Evolutionary conservation across 2,329 filamentous ascomycete species (phyloP).

Genomic region (Xylariales sp.): DNA sequence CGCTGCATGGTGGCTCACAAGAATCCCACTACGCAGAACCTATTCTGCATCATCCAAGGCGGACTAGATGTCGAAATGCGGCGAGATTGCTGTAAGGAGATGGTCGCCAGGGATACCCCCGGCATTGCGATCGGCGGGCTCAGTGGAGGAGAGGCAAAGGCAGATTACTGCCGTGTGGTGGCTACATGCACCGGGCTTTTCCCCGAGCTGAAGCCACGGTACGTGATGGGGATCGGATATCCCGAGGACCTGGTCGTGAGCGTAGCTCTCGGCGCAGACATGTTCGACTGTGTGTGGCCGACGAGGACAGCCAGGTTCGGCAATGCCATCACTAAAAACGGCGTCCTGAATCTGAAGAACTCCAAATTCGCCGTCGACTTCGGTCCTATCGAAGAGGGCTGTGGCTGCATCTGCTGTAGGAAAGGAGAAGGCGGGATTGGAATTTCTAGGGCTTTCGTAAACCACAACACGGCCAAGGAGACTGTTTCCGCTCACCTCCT

Average conservation of each 20-base stretch:
- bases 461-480: constrained; percentile 91
- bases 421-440: constrained; percentile 66
- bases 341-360: constrained; percentile 81
- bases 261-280: constrained; percentile 90
- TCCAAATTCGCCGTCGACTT: constrained; percentile 75
- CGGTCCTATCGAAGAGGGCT: constrained; percentile 75
- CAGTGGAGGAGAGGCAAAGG: constrained; percentile 91
- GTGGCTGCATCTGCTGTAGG: constrained; percentile 73
- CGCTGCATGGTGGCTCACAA: constrained; percentile 87
- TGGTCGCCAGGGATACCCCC: constrained; percentile 87
- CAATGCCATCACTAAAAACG: constrained; percentile 78
- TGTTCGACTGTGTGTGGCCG: constrained; percentile 99
- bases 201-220: constrained; percentile 89
- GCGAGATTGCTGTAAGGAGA: constrained; percentile 74
- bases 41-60: constrained; percentile 98
- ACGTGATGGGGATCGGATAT: constrained; percentile 98
- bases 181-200: constrained; percentile 78
- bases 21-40: constrained; percentile 77
- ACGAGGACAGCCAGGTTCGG: constrained; percentile 94
- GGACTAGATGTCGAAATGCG: constrained; percentile 86
- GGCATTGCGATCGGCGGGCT: constrained; percentile 95
- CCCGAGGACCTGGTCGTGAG: constrained; percentile 90
- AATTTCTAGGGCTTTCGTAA: constrained; percentile 81
- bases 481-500: constrained; percentile 81
- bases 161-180: constrained; percentile 87